phyloP scores from a whole-genome alignment of 116 monocot species.

The Cymodocea nodosa region DNA sequence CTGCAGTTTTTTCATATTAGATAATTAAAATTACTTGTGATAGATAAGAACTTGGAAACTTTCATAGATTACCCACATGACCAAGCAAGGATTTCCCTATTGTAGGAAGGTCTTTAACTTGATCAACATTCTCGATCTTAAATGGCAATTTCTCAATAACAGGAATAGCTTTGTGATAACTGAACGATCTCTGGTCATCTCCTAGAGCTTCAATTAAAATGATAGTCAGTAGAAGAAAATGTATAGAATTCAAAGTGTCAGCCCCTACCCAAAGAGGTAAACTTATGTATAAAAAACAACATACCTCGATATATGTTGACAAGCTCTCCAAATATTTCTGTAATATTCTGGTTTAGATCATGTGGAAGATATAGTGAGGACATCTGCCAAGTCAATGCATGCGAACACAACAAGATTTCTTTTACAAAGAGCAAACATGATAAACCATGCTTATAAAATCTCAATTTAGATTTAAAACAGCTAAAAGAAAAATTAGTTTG shows the following conservation, averaged over 20 bases:
- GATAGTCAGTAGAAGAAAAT: neutral
- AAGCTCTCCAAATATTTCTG: conserved; percentile 91
- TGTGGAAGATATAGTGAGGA: conserved; percentile 60
- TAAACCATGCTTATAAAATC: too few relatives aligned
- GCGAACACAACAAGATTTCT: too few relatives aligned
- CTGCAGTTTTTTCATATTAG: too few relatives aligned
- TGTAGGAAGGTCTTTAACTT: conserved; percentile 83
- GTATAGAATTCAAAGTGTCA: neutral
- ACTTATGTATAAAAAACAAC: neutral
- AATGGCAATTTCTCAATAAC: conserved; percentile 89
- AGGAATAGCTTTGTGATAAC: conserved; percentile 94
- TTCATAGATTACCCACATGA: conserved; percentile 49
- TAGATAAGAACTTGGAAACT: too few relatives aligned
- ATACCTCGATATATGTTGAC: conserved; percentile 84
- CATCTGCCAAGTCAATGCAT: conserved; percentile 11
- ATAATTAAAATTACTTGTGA: too few relatives aligned
- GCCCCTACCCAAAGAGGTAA: neutral
- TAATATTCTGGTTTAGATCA: conserved; percentile 69
- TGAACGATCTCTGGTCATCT: conserved; percentile 94
- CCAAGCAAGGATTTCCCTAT: conserved; percentile 91
- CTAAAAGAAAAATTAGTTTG: too few relatives aligned
- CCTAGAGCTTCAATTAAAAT: conserved; percentile 56
- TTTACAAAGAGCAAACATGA: too few relatives aligned
- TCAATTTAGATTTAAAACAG: too few relatives aligned
- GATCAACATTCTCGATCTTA: conserved; percentile 71